phyloP scores from a whole-genome alignment of 495 filamentous ascomycete species.

The Viridothelium virens region DNA sequence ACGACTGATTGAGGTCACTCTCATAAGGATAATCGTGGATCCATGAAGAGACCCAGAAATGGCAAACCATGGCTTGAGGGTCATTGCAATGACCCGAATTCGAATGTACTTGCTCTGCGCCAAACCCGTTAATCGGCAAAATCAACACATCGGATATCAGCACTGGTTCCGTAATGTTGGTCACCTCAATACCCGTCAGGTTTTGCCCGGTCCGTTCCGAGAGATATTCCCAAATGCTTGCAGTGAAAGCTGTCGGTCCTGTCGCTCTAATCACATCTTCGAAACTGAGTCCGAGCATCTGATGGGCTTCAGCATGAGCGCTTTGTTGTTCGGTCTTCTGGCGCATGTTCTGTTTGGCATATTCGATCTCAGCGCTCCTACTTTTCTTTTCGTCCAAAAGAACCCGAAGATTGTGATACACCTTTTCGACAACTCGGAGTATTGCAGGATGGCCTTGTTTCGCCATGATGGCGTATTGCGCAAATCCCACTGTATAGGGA shows the following conservation, averaged over 20 bases:
- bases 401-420: neutral
- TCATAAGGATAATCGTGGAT: neutral
- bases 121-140: neutral
- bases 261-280: neutral
- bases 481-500: neutral
- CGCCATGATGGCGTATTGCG: slow-evolving; percentile 2
- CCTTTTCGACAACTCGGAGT: neutral
- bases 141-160: neutral
- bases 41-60: neutral
- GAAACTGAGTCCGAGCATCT: neutral
- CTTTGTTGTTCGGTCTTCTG: neutral
- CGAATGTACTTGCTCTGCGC: neutral
- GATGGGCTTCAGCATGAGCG: neutral
- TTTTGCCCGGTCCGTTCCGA: neutral
- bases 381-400: neutral
- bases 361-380: neutral
- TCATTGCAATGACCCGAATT: neutral
- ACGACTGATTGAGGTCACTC: neutral
- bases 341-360: neutral
- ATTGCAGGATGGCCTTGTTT: slow-evolving; percentile 2
- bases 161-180: neutral
- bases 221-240: neutral
- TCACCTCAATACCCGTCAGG: neutral
- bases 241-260: neutral
- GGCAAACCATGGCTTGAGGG: neutral